Evolutionary conservation across 1,139 yeast genomes (phyloP).

Genomic region (Diutina catenulata): DNA sequence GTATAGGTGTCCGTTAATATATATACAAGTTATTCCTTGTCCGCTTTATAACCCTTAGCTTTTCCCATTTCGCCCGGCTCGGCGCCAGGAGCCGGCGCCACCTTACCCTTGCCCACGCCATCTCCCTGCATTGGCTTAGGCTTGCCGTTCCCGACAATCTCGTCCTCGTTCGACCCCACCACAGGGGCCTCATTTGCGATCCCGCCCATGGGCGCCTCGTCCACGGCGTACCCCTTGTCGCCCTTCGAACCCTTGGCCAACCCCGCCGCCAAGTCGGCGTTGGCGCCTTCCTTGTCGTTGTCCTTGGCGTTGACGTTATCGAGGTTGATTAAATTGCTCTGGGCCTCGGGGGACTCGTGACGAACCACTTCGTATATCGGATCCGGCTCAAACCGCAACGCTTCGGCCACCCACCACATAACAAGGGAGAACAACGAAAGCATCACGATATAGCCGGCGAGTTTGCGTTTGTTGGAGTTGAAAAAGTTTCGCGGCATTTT

Average conservation of each 20-base stretch:
- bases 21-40: not conserved
- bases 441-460: slow-evolving; percentile 28
- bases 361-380: slow-evolving; percentile 19
- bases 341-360: slow-evolving; percentile 7
- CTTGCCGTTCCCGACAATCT: slow-evolving; percentile 13
- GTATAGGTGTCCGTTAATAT: not conserved
- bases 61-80: no score
- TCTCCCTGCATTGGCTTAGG: slow-evolving; percentile 4
- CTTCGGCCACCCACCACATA: slow-evolving; percentile 27
- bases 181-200: slow-evolving; percentile 36
- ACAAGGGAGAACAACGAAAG: slow-evolving; percentile 24
- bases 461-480: slow-evolving; percentile 25
- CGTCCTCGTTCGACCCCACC: slow-evolving; percentile 32
- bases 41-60: slow-evolving; percentile 1
- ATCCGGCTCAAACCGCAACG: slow-evolving; percentile 20
- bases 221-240: slow-evolving; percentile 30
- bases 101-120: slow-evolving; percentile 4
- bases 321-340: not conserved
- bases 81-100: not conserved
- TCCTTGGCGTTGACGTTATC: slow-evolving; percentile 1
- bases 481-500: slow-evolving; percentile 22
- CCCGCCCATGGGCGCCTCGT: slow-evolving; percentile 41
- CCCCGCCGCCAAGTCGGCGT: slow-evolving; percentile 27
- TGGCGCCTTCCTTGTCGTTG: slow-evolving; percentile 6
- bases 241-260: slow-evolving; percentile 32